A percentile compares a stretch with the other conserved stretches of the same genome.
Conservation (phyloP, 2,329 filamentous ascomycete species). For the Microthyrium microscopicum region DNA sequence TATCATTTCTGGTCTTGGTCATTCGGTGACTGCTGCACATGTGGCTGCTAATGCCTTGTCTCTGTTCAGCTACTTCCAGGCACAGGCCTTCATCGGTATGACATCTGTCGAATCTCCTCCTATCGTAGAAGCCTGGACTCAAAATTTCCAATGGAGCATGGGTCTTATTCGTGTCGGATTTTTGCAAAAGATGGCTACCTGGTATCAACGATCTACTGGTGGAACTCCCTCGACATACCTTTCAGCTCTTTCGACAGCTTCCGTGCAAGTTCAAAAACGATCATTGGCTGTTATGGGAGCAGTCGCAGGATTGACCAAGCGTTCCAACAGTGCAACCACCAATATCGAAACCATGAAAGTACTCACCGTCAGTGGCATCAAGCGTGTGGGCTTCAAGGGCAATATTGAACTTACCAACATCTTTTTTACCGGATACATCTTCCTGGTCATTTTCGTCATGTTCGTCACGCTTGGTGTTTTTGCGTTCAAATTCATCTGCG, state of each 20-base stretch:
- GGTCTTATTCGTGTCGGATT: conserved; percentile 81
- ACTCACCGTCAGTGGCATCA: conserved; percentile 58
- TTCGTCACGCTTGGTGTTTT: conserved; percentile 57
- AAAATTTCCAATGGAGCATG: conserved; percentile 98
- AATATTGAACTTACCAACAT: conserved; percentile 80
- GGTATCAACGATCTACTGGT: conserved; percentile 89
- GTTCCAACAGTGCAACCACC: conserved; percentile 23
- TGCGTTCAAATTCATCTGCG: conserved; percentile 66
- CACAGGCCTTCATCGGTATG: conserved; percentile 81
- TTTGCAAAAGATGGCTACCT: conserved; percentile 76
- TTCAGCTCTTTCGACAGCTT: conserved; percentile 54
- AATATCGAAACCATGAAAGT: conserved; percentile 11
- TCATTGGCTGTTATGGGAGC: conserved; percentile 23
- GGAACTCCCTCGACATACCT: conserved; percentile 68
- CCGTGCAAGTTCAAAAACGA: conserved; percentile 67
- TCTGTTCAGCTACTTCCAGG: conserved; percentile 90
- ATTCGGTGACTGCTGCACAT: conserved; percentile 87
- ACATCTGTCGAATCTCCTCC: conserved; percentile 68
- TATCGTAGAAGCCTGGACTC: conserved; percentile 82
- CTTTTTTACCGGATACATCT: conserved; percentile 78
- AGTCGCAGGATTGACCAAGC: conserved; percentile 14
- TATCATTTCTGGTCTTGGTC: conserved; percentile 74
- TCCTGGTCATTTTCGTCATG: conserved; percentile 76
- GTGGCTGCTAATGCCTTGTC: conserved; percentile 86
- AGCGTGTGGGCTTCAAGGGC: conserved; percentile 74